Evolutionary conservation across 2,329 filamentous ascomycete genomes (phyloP), one percentile per base, ranked within the genome.

Genomic region (Alternaria sp.): DNA sequence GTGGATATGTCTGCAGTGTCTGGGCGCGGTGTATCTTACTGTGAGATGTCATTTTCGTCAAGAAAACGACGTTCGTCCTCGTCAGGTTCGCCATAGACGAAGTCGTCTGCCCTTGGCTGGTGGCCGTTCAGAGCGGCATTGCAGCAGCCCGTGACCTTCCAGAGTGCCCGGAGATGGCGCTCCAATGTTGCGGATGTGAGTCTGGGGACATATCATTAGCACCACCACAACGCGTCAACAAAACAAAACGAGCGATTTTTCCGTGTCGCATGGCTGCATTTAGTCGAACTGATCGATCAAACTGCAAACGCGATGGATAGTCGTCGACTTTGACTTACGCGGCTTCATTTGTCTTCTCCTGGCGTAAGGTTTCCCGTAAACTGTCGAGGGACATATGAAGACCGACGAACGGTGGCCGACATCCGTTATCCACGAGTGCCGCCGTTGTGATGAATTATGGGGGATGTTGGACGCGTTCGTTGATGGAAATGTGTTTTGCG

Each of bases 121-220:
- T 80, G 88, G 84, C 75, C 79, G 73, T 81, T 80, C 63, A 82
- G 78, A 67, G 84, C 79, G 78, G 89, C 88, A 79, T 90, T 57
- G 60, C 60, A 65, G 60, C 41, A 53, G 54, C 55, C 57, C 50
- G 63, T 91, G 84, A 92, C 90, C 85, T 87, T 86, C 84, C 91
- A 97, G 74, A 97, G 87, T 83, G 95, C 91, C 79, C 90, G 90
- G 79, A 97, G 86, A 85, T 96, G 96, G 81, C 92, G 90, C 87
- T 96, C 54, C 58, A 60, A 48, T 36, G 58, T 57, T 48, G 58
- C 48, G 41, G 58, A 60, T 95, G 81, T 92, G 91, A 85, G 91
- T 92, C 81, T 86, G 86, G 85, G 91, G 87, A 86, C 82, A 83
- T 63, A 68, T 69, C 69, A 79, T 81, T 66, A 66, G 68, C 65